These are phyloP conservation scores for Didymella arachidicola DNA, from an alignment of 2,329 filamentous ascomycete genomes.

Conservation along the genomic window DNA sequence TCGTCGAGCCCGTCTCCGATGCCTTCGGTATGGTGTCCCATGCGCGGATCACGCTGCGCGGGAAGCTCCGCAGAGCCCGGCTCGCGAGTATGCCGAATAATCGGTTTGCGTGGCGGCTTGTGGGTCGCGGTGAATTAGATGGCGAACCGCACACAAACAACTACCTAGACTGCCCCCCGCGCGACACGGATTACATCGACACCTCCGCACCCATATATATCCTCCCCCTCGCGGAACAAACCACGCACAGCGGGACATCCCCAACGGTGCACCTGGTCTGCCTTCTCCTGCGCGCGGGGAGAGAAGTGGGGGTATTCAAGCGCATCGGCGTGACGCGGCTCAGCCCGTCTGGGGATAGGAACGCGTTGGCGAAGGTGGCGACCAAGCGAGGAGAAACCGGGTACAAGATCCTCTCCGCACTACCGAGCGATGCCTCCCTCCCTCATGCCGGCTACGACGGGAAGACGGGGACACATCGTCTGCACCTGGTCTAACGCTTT, in stretches of 20 bases:
- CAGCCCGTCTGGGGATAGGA: neutral
- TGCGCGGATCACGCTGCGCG: neutral
- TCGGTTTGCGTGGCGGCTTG: neutral
- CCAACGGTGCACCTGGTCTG: neutral
- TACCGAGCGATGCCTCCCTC: neutral
- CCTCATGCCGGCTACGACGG: neutral
- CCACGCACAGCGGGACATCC: no score
- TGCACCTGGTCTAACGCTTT: no score
- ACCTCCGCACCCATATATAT: conserved; percentile 3
- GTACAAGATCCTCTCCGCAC: neutral
- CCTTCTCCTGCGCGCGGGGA: neutral
- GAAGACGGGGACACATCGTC: no score
- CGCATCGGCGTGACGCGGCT: conserved; percentile 6
- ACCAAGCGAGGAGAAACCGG: neutral
- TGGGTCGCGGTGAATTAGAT: conserved; percentile 6
- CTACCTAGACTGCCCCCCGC: conserved; percentile 22
- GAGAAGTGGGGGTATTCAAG: neutral
- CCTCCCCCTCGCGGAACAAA: no score
- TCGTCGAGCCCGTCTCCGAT: neutral
- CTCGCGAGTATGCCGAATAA: neutral
- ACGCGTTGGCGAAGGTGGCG: neutral
- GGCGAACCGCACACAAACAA: conserved; percentile 17
- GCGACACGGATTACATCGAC: conserved; percentile 17
- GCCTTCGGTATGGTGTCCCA: neutral
- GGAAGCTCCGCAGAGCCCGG: neutral